Conservation (phyloP, 345 rosid species). For the Populus ilicifolia region DNA sequence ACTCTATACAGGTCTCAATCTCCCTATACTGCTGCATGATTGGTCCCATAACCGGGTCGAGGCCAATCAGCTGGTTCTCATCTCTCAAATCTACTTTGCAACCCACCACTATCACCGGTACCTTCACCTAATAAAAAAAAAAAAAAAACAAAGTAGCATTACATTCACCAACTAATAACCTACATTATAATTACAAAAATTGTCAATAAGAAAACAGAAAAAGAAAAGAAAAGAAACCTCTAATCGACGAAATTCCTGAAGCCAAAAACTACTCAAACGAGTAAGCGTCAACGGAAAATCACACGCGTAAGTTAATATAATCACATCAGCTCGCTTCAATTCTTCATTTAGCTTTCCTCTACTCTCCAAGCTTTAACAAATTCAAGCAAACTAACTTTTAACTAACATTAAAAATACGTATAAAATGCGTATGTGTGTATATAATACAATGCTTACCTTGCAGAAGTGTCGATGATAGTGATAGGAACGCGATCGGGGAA, state of each 20-base stretch:
- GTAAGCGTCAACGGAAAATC: conserved; percentile 58
- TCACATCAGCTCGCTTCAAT: conserved; percentile 70
- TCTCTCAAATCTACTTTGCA: conserved; percentile 80
- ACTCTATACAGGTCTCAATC: conserved; percentile 82
- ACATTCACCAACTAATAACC: too few species aligned
- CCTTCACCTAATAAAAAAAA: conserved; percentile 42
- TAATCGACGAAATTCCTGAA: conserved; percentile 66
- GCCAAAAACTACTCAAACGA: conserved; percentile 66
- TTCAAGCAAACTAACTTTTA: neutral
- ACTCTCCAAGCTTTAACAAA: conserved; percentile 47
- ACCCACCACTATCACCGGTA: conserved; percentile 76
- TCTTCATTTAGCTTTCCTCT: conserved; percentile 71
- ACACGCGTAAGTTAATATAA: conserved; percentile 71
- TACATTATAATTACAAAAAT: neutral
- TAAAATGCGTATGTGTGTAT: neutral
- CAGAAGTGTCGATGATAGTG: conserved; percentile 78
- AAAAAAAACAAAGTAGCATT: too few species aligned
- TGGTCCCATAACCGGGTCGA: conserved; percentile 75
- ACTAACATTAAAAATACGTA: neutral
- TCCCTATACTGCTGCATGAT: conserved; percentile 75
- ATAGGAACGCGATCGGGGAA: conserved; percentile 70
- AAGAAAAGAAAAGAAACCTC: conserved; percentile 34
- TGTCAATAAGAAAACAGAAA: neutral
- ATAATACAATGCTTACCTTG: conserved; percentile 38
- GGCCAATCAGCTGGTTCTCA: conserved; percentile 42